phyloP scores from a whole-genome alignment of 345 rosid species.

The Sonneratia caseolaris region DNA sequence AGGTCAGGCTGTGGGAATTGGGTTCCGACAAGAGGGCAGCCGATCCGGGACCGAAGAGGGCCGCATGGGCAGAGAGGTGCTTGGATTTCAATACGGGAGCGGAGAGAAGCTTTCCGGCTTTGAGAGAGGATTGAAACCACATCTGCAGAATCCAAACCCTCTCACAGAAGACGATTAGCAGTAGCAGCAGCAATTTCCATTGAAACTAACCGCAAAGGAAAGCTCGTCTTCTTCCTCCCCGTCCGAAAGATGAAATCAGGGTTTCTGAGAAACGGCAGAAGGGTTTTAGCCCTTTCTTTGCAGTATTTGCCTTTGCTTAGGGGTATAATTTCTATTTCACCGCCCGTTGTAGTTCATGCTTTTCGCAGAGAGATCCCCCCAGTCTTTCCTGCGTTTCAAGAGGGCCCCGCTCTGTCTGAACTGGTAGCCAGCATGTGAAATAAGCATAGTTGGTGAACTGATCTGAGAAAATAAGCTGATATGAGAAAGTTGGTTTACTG shows the following conservation, averaged over 20 bases:
- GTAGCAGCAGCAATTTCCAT: not conserved
- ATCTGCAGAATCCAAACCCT: not conserved
- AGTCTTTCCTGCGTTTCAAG: no score
- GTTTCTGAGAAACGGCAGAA: not conserved
- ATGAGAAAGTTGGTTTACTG: no score
- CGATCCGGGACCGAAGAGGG: constrained; percentile 1
- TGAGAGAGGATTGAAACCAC: constrained; percentile 4
- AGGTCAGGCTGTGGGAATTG: not conserved
- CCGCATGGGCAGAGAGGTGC: constrained; percentile 2
- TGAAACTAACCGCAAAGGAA: no score
- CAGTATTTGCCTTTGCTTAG: no score
- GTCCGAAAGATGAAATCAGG: not conserved
- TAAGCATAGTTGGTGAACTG: no score
- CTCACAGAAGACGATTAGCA: not conserved
- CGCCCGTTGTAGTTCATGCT: no score
- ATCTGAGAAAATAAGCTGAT: no score
- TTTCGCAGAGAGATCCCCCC: no score
- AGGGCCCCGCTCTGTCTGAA: no score
- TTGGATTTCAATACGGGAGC: constrained; percentile 3
- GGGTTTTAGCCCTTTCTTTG: not conserved
- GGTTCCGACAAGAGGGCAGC: not conserved
- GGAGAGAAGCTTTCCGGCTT: not conserved
- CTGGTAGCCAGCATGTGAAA: no score
- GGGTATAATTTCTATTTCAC: no score
- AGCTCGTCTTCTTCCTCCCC: no score